Percentiles rank a stretch among this genome's conserved stretches.
Conservation (phyloP, 2,329 filamentous ascomycete genomes). For the Sarocladiaceae sp. region DNA sequence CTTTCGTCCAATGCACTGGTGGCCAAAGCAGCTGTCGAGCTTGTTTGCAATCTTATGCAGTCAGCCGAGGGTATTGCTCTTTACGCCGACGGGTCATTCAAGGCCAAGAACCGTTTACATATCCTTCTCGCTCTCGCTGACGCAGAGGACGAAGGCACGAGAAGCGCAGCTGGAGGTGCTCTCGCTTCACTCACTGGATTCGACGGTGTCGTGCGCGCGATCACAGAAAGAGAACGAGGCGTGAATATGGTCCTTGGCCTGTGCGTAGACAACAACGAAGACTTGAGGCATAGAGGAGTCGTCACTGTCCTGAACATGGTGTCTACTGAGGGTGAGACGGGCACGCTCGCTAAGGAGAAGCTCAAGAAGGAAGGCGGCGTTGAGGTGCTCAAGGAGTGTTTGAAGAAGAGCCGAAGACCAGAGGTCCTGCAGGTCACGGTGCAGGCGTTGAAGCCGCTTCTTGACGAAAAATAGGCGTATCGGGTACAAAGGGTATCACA, state of each 20-base stretch:
- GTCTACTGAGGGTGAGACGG: slow-evolving; percentile 60
- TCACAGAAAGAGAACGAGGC: slow-evolving; percentile 68
- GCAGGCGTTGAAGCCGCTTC: slow-evolving; percentile 65
- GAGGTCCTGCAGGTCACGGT: slow-evolving; percentile 70
- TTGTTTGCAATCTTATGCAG: slow-evolving; percentile 86
- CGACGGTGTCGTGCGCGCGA: slow-evolving; percentile 66
- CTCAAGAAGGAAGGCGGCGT: slow-evolving; percentile 60
- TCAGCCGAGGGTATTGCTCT: slow-evolving; percentile 61
- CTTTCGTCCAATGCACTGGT: slow-evolving; percentile 72
- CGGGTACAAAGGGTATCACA: not conserved
- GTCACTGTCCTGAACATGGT: slow-evolving; percentile 74
- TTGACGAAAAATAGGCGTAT: slow-evolving; percentile 35
- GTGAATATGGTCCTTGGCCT: slow-evolving; percentile 75
- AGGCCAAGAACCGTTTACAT: slow-evolving; percentile 71
- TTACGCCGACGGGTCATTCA: slow-evolving; percentile 63
- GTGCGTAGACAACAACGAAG: slow-evolving; percentile 69
- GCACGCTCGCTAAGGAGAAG: slow-evolving; percentile 54
- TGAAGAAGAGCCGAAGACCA: slow-evolving; percentile 64
- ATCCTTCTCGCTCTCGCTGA: slow-evolving; percentile 85
- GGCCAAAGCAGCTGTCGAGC: slow-evolving; percentile 78
- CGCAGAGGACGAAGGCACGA: slow-evolving; percentile 73
- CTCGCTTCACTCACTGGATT: slow-evolving; percentile 79
- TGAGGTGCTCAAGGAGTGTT: slow-evolving; percentile 63
- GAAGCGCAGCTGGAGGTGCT: slow-evolving; percentile 82
- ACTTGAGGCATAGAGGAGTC: slow-evolving; percentile 67